Evolutionary conservation across 768 basidiomycete species (phyloP).

Genomic region (Xerocomellus chrysenteron): DNA sequence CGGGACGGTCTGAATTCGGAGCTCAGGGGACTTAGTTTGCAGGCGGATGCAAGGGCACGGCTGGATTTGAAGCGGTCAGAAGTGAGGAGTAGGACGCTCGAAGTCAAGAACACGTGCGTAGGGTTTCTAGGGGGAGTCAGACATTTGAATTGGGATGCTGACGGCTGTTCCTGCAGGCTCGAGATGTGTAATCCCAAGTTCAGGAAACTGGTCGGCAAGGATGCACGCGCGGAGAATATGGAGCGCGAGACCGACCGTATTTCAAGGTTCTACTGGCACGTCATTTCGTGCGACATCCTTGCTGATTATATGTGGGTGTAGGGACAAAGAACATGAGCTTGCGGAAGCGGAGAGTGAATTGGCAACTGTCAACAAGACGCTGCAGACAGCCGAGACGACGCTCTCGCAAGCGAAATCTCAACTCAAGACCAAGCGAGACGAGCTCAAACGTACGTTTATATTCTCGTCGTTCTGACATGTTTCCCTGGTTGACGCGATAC

Average conservation of each 20-base stretch:
- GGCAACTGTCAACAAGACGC: slow-evolving; percentile 47
- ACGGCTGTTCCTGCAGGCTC: slow-evolving; percentile 46
- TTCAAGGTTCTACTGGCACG: slow-evolving; percentile 42
- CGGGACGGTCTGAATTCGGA: slow-evolving; percentile 72
- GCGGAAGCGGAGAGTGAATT: slow-evolving; percentile 32
- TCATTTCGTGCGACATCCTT: background rate
- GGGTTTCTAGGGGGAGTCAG: background rate
- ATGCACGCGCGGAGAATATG: slow-evolving; percentile 62
- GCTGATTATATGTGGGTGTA: slow-evolving; percentile 29
- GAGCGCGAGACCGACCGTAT: slow-evolving; percentile 68
- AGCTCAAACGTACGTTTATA: slow-evolving; percentile 54
- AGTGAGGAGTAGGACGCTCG: slow-evolving; percentile 58
- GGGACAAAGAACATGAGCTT: slow-evolving; percentile 68
- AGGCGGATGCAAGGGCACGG: slow-evolving; percentile 79
- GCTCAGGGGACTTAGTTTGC: slow-evolving; percentile 65
- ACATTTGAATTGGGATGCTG: background rate
- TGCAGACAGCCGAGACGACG: slow-evolving; percentile 64
- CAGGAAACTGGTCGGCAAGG: slow-evolving; percentile 60
- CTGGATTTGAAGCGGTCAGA: slow-evolving; percentile 74
- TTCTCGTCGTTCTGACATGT: background rate
- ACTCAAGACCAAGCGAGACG: slow-evolving; percentile 58
- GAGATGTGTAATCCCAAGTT: slow-evolving; percentile 60
- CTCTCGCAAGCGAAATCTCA: slow-evolving; percentile 60
- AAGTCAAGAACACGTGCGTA: slow-evolving; percentile 68
- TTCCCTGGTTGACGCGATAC: background rate